Conservation (phyloP, 257 asterid species). For the Mentha longifolia region DNA sequence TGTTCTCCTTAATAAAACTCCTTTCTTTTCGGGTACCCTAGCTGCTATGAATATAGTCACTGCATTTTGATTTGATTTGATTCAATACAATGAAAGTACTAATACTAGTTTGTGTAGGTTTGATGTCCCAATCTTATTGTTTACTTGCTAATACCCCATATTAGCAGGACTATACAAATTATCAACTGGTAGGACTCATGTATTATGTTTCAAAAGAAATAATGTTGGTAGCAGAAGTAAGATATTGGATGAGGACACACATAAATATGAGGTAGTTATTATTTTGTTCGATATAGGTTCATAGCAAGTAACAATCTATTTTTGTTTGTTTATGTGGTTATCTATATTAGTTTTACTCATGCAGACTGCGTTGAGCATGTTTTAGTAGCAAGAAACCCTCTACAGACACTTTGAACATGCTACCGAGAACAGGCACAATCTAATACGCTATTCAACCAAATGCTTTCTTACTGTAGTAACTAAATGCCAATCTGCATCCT, state of each 20-base stretch:
- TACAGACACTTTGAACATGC: neutral
- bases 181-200: neutral
- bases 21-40: conserved; percentile 16
- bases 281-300: conserved; percentile 1
- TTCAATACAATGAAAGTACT: neutral
- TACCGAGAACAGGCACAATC: neutral
- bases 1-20: neutral
- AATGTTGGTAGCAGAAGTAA: neutral
- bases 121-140: neutral
- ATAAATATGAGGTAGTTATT: neutral
- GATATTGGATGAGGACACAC: neutral
- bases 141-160: conserved; percentile 11
- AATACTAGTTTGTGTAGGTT: conserved; percentile 6
- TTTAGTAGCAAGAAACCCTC: neutral
- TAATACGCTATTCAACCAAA: neutral
- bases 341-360: neutral
- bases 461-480: too few relatives aligned
- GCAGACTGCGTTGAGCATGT: neutral
- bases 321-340: conserved; percentile 18
- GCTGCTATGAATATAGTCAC: conserved; percentile 2
- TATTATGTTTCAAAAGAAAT: neutral
- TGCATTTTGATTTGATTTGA: conserved; percentile 2
- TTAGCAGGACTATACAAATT: neutral
- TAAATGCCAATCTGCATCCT: too few relatives aligned
- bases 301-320: neutral